Evolutionary conservation across 2,329 filamentous ascomycete genomes (phyloP).

Genomic region (Cladosporium halotolerans): DNA sequence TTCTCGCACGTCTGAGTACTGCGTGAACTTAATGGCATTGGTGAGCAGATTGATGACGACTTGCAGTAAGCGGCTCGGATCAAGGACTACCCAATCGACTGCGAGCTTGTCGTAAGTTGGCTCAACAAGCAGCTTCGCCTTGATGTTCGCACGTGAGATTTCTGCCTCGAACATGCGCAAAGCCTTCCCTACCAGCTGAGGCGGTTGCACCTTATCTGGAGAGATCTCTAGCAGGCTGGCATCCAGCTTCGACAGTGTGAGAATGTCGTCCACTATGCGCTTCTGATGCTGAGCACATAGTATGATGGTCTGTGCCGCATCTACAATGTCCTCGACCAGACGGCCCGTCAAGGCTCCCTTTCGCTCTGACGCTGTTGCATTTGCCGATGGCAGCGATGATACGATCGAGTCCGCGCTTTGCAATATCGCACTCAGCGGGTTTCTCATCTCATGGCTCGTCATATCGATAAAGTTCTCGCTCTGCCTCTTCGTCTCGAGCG

Average conservation of each 20-base stretch:
- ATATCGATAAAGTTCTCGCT: slow-evolving; percentile 30
- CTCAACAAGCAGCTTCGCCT: slow-evolving; percentile 34
- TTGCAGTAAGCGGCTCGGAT: slow-evolving; percentile 39
- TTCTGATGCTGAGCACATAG: slow-evolving; percentile 27
- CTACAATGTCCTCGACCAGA: slow-evolving; percentile 15
- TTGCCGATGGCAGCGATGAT: slow-evolving; percentile 14
- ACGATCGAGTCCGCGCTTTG: slow-evolving; percentile 39
- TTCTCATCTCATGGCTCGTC: slow-evolving; percentile 38
- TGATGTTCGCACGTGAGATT: slow-evolving; percentile 28
- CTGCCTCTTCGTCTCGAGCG: slow-evolving; percentile 21
- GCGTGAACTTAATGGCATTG: slow-evolving; percentile 44
- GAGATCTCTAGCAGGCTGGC: slow-evolving; percentile 31
- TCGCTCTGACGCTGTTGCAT: slow-evolving; percentile 25
- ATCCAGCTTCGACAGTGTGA: slow-evolving; percentile 37
- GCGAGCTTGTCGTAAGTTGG: slow-evolving; percentile 31
- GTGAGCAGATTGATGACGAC: slow-evolving; percentile 40
- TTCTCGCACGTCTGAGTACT: slow-evolving; percentile 28
- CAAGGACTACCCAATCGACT: slow-evolving; percentile 36
- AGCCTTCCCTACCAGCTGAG: slow-evolving; percentile 28
- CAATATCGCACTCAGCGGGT: slow-evolving; percentile 38
- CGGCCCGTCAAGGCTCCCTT: not conserved
- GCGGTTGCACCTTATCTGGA: slow-evolving; percentile 29
- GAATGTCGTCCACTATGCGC: slow-evolving; percentile 43
- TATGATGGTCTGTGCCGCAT: slow-evolving; percentile 25
- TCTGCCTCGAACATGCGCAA: slow-evolving; percentile 36